These are phyloP conservation scores for Wallacemonas rigidus DNA, from an alignment of 208 protist genomes.

Conservation along the genomic window DNA sequence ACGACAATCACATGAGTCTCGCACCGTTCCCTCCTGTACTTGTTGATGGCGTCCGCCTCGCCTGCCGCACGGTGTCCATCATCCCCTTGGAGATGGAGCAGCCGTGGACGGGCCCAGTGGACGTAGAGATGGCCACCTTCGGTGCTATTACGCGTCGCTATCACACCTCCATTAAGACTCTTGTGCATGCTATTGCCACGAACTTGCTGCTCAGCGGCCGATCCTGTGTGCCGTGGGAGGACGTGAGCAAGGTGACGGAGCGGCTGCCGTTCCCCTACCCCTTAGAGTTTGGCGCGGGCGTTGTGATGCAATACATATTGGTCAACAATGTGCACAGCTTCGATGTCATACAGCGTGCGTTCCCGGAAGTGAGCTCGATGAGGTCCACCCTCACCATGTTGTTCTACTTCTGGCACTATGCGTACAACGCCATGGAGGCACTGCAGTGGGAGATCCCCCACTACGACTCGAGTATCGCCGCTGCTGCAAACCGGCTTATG, in stretches of 20 bases:
- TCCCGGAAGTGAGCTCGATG: constrained; percentile 37
- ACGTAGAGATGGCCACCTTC: constrained; percentile 45
- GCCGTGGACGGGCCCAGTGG: constrained; percentile 43
- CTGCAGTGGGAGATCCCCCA: constrained; percentile 12
- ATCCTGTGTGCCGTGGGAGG: constrained; percentile 26
- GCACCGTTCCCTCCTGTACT: constrained; percentile 11
- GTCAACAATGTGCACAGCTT: constrained; percentile 29
- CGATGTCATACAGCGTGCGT: constrained; percentile 27
- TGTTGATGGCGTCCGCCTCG: constrained; percentile 29
- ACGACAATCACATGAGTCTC: constrained; percentile 26
- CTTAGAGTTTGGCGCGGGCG: constrained; percentile 42
- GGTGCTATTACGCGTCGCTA: constrained; percentile 39
- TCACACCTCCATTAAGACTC: constrained; percentile 34
- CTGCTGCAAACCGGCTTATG: constrained; percentile 28
- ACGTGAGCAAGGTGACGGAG: constrained; percentile 26
- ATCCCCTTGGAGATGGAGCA: constrained; percentile 37
- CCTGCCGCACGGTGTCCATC: constrained; percentile 43
- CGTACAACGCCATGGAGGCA: constrained; percentile 21
- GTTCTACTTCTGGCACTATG: constrained; percentile 46
- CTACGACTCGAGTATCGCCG: constrained; percentile 14
- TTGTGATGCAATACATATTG: constrained; percentile 44
- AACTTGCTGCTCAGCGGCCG: constrained; percentile 25
- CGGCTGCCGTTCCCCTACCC: constrained; percentile 38
- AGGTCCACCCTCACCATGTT: constrained; percentile 29
- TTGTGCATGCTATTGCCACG: constrained; percentile 32